A percentile compares a stretch with the other conserved stretches of the same genome.
phyloP scores from a whole-genome alignment of 306 rosid species.

The Adenanthera pavonina region DNA sequence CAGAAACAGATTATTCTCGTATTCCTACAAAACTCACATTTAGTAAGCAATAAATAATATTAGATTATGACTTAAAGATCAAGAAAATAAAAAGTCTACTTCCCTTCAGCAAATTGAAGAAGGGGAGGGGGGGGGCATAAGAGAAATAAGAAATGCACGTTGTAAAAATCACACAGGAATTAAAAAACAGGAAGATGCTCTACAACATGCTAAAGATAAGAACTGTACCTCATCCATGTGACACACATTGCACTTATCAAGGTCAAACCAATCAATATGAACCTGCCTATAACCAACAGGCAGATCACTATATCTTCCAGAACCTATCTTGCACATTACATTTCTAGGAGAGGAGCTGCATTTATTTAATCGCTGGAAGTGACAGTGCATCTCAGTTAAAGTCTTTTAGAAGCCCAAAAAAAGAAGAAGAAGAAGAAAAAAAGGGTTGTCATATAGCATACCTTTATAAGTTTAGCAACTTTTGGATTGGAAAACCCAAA shows the following conservation, averaged over 20 bases:
- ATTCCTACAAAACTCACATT: conserved; percentile 68
- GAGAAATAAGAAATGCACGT: conserved; percentile 25
- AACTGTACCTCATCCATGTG: conserved; percentile 95
- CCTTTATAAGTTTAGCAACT: conserved; percentile 85
- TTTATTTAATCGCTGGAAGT: conserved; percentile 72
- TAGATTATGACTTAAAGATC: conserved; percentile 7
- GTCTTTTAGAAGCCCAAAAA: neutral
- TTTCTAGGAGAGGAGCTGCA: conserved; percentile 63
- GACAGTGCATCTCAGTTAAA: conserved; percentile 25
- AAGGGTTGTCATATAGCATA: conserved; percentile 34
- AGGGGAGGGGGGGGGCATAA: neutral
- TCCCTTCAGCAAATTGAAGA: conserved; percentile 20
- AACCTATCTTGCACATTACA: conserved; percentile 62
- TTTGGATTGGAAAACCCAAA: conserved; percentile 88
- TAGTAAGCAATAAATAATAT: conserved; percentile 38
- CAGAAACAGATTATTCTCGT: conserved; percentile 92
- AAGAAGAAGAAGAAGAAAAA: neutral
- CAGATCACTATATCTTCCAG: conserved; percentile 61
- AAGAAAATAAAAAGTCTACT: conserved; percentile 21
- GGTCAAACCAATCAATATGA: conserved; percentile 99
- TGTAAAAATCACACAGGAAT: conserved; percentile 7
- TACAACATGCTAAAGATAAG: conserved; percentile 33
- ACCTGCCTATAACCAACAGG: conserved; percentile 93
- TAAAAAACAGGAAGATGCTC: conserved; percentile 11
- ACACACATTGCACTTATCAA: conserved; percentile 96